Conservation (phyloP, 2,329 filamentous ascomycete species). For the Diaporthe capsici region DNA sequence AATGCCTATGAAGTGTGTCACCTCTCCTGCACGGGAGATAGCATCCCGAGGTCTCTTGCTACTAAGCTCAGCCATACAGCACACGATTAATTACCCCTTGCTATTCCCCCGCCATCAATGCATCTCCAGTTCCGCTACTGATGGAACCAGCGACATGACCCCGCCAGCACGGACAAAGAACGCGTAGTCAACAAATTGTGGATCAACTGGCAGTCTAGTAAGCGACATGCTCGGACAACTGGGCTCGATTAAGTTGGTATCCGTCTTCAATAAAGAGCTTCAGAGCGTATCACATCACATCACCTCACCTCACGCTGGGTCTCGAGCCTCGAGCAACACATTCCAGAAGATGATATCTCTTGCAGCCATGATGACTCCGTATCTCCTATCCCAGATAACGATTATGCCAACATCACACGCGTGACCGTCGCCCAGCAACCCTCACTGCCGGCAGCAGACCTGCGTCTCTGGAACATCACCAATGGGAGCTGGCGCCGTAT, state of each 20-base stretch:
- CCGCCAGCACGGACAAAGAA: conserved; percentile 29
- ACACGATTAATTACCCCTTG: neutral
- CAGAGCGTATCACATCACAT: neutral
- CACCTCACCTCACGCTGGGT: neutral
- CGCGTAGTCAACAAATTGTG: neutral
- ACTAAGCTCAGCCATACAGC: neutral
- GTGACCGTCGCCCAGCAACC: conserved; percentile 20
- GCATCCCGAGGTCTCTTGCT: neutral
- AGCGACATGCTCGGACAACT: neutral
- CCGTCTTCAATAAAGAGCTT: neutral
- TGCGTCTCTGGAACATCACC: conserved; percentile 21
- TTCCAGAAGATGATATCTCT: neutral
- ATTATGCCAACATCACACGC: neutral
- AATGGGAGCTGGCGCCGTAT: conserved; percentile 13
- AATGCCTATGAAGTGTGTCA: neutral
- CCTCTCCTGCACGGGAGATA: neutral
- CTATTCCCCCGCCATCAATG: neutral
- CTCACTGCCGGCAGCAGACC: conserved; percentile 5
- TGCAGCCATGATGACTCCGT: neutral
- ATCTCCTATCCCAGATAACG: neutral
- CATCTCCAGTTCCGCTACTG: conserved; percentile 18
- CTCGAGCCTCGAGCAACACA: neutral
- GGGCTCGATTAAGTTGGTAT: neutral
- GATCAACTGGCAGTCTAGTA: neutral
- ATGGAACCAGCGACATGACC: conserved; percentile 1